Evolutionary conservation across 73 alveolate genomes (phyloP).

Genomic region (Paramecium biaurelia): DNA sequence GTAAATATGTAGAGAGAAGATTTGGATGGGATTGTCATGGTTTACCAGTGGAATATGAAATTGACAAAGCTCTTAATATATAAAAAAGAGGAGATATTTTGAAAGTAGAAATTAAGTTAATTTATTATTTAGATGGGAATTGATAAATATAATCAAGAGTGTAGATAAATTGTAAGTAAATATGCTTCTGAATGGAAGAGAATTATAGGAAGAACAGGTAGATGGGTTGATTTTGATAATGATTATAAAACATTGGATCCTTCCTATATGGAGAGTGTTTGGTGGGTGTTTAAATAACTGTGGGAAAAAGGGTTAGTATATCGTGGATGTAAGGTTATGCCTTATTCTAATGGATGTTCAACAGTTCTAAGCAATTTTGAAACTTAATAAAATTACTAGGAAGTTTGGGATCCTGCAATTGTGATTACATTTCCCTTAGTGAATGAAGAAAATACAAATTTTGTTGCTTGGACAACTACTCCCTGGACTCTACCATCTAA

Average conservation of each 20-base stretch:
- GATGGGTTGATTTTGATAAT: conserved; percentile 99
- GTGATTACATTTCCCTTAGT: conserved; percentile 92
- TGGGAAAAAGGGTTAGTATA: conserved; percentile 97
- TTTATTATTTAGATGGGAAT: conserved; percentile 83
- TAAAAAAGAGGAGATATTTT: conserved; percentile 89
- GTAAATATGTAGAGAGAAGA: conserved; percentile 95
- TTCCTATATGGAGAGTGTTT: conserved; percentile 98
- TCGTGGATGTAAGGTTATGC: conserved; percentile 98
- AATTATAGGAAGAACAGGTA: conserved; percentile 90
- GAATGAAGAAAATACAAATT: conserved; percentile 81
- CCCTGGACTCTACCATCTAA: conserved; percentile 99
- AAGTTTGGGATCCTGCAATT: conserved; percentile 94
- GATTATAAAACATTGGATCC: conserved; percentile 99
- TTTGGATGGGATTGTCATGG: conserved; percentile 99
- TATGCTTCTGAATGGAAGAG: conserved; percentile 94
- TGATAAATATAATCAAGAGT: conserved; percentile 94
- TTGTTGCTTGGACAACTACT: conserved; percentile 99
- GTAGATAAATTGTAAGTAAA: conserved; percentile 94
- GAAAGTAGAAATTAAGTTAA: neutral
- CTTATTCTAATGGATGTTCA: conserved; percentile 96
- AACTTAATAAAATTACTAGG: conserved; percentile 87
- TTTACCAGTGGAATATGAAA: conserved; percentile 98
- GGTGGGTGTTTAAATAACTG: conserved; percentile 99
- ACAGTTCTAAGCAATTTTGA: conserved; percentile 99
- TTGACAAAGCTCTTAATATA: conserved; percentile 91